These are phyloP conservation scores for Cryptococcus floricola DNA, from an alignment of 1,284 basidiomycete species.

Conservation along the genomic window DNA sequence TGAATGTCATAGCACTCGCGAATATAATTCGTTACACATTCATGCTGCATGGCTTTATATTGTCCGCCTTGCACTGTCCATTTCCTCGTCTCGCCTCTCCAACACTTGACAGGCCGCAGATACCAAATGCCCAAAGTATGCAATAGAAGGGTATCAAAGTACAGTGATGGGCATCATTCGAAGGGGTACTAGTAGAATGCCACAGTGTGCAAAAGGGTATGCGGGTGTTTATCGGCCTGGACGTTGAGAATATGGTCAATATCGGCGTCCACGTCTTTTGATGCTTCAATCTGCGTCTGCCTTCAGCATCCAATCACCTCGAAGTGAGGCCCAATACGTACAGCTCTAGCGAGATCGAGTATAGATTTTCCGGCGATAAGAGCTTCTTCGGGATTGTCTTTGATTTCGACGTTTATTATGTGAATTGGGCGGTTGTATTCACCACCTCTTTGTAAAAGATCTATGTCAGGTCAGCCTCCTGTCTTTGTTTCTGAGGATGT, in stretches of 20 bases:
- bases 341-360: conserved; percentile 83
- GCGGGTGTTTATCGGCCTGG: conserved; percentile 87
- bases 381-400: conserved; percentile 98
- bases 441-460: conserved; percentile 80
- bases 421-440: conserved; percentile 93
- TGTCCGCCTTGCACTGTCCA: not conserved
- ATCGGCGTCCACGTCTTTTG: conserved; percentile 82
- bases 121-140: too few relatives aligned
- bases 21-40: too few relatives aligned
- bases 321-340: conserved; percentile 52
- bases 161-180: too few relatives aligned
- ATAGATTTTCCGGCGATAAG: conserved; percentile 92
- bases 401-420: conserved; percentile 97
- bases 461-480: conserved; percentile 51
- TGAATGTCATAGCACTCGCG: not conserved
- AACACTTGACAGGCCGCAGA: too few relatives aligned
- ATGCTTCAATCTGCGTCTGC: conserved; percentile 68
- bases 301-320: not conserved
- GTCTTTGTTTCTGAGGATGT: not conserved
- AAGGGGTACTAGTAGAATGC: conserved; percentile 64
- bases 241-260: conserved; percentile 78
- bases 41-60: not conserved
- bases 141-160: not conserved
- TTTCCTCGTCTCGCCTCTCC: not conserved
- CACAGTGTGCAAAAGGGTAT: conserved; percentile 85